phyloP scores from a whole-genome alignment of 2,329 filamentous ascomycete genomes.

The Penicillium glabrum region DNA sequence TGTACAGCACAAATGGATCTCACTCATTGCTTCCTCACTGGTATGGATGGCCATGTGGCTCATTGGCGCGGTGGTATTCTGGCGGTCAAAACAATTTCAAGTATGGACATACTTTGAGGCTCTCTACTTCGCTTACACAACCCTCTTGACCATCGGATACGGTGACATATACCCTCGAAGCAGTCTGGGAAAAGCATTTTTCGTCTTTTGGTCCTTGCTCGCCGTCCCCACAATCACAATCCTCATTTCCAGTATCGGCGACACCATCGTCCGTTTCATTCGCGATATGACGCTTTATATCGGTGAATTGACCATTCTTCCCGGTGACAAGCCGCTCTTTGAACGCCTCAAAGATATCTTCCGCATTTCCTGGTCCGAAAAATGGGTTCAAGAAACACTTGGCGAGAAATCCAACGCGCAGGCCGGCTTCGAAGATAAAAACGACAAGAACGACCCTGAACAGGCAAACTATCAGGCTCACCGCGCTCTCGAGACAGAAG shows the following conservation, averaged over 20 bases:
- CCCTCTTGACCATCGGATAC: constrained; percentile 42
- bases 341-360: constrained; percentile 27
- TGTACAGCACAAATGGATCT: constrained; percentile 43
- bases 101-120: constrained; percentile 40
- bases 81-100: constrained; percentile 30
- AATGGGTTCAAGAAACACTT: constrained; percentile 14
- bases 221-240: constrained; percentile 42
- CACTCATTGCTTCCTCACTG: constrained; percentile 35
- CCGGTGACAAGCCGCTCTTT: constrained; percentile 45
- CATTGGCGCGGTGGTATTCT: constrained; percentile 38
- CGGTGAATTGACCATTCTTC: constrained; percentile 55
- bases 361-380: constrained; percentile 20
- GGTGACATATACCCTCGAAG: constrained; percentile 36
- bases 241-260: constrained; percentile 40
- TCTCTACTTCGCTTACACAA: constrained; percentile 41
- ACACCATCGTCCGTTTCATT: constrained; percentile 51
- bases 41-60: constrained; percentile 48
- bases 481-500: constrained; percentile 45
- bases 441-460: background rate
- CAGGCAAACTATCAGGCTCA: constrained; percentile 5
- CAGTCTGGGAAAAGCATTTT: constrained; percentile 38
- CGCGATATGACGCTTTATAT: constrained; percentile 57
- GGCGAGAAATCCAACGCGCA: constrained; percentile 7
- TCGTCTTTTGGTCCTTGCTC: constrained; percentile 43
- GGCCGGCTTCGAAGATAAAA: constrained; percentile 5